These are phyloP conservation scores for Podospora pseudoanserina DNA, from an alignment of 495 filamentous ascomycete species.

Conservation along the genomic window DNA sequence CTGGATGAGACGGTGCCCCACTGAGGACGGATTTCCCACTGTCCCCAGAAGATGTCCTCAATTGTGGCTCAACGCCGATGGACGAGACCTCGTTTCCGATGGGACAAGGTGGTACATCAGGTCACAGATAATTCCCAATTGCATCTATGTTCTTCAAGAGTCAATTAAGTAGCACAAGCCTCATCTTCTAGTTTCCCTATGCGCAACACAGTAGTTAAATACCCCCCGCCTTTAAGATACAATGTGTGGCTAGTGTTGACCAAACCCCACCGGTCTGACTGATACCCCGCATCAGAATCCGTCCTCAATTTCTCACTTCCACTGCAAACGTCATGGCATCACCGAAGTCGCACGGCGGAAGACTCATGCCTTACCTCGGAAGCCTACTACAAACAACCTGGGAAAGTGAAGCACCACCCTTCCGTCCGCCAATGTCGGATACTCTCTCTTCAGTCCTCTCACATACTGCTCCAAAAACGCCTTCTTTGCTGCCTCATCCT, in stretches of 20 bases:
- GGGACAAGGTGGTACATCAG: neutral
- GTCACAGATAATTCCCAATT: neutral
- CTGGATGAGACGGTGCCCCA: neutral
- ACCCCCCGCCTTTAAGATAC: no score
- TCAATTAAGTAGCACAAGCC: neutral
- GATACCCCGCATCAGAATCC: neutral
- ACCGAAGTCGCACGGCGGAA: neutral
- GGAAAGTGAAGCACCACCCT: conserved; percentile 18
- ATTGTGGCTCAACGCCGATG: conserved; percentile 1
- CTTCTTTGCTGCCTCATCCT: conserved; percentile 2
- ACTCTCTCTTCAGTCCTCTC: conserved; percentile 8
- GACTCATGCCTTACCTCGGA: neutral
- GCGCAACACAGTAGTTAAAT: neutral
- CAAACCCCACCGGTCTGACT: neutral
- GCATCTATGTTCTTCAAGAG: neutral
- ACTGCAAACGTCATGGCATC: neutral
- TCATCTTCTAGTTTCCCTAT: neutral
- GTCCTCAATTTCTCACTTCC: conserved; percentile 4
- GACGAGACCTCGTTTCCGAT: neutral
- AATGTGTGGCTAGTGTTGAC: neutral
- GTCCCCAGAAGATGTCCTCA: conserved; percentile 13
- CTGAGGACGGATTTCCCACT: conserved; percentile 6
- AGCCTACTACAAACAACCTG: conserved; percentile 18
- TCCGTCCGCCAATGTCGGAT: conserved; percentile 11
- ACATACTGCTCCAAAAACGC: conserved; percentile 13